Evolutionary conservation across 257 asterid species (phyloP).

Genomic region (Oldenlandia corymbosa): DNA sequence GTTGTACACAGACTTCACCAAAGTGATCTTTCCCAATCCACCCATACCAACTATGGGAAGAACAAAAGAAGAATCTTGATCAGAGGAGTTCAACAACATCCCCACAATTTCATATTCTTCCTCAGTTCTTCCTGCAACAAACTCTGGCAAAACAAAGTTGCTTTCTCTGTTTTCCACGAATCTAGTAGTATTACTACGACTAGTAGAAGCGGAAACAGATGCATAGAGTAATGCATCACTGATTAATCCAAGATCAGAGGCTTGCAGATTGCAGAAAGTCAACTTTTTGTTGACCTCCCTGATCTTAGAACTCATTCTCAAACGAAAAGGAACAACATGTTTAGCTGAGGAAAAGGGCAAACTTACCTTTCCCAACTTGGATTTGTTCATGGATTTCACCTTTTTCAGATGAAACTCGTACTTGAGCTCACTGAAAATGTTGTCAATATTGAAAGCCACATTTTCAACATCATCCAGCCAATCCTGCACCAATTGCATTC

Average conservation of each 20-base stretch:
- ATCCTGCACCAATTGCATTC: background rate
- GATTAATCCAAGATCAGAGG: background rate
- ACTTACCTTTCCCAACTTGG: background rate
- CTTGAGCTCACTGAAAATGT: background rate
- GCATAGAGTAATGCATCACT: background rate
- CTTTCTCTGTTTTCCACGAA: no score
- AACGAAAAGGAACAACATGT: background rate
- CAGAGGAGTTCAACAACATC: no score
- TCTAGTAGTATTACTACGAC: no score
- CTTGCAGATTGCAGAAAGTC: background rate
- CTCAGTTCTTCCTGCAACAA: no score
- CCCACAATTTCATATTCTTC: no score
- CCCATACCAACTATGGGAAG: no score
- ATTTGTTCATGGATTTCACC: background rate
- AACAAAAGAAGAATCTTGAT: no score
- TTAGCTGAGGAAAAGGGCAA: background rate
- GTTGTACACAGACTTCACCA: no score
- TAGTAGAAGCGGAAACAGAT: background rate
- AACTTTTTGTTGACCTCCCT: background rate
- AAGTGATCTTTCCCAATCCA: no score
- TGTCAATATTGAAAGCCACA: background rate
- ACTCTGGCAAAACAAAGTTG: no score
- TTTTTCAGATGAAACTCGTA: background rate
- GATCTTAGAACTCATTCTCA: background rate
- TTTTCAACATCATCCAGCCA: constrained; percentile 1